These are phyloP conservation scores for Inga leiocalycina DNA, from an alignment of 306 rosid genomes.

Conservation along the genomic window DNA sequence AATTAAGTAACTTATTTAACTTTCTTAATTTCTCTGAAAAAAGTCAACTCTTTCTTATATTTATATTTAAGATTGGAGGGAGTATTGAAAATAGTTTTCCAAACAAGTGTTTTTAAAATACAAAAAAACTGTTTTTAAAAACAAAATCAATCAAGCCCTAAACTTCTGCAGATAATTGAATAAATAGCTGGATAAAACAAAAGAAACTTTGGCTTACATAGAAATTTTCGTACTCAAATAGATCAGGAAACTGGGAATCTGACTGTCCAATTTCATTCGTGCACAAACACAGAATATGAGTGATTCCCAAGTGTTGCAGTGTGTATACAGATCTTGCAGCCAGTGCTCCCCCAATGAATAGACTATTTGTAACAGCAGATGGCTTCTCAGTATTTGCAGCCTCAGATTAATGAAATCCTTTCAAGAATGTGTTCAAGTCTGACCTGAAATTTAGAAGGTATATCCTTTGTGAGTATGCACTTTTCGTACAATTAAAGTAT, in stretches of 20 bases:
- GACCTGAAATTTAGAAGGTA: constrained; percentile 54
- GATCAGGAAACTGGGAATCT: constrained; percentile 93
- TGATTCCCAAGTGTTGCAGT: constrained; percentile 74
- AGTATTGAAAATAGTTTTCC: no score
- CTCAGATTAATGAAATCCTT: constrained; percentile 79
- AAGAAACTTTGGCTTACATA: constrained; percentile 55
- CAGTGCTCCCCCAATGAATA: constrained; percentile 85
- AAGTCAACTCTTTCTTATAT: no score
- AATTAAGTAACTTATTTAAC: no score
- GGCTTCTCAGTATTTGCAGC: constrained; percentile 93
- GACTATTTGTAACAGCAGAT: constrained; percentile 61
- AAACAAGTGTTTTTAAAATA: no score
- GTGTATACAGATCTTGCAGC: constrained; percentile 94
- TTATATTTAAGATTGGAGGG: no score
- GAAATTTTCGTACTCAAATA: constrained; percentile 73
- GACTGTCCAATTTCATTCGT: constrained; percentile 93
- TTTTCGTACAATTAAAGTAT: not conserved
- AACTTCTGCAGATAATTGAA: constrained; percentile 14
- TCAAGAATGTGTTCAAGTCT: constrained; percentile 97
- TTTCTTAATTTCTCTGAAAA: no score
- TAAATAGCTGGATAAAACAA: not conserved
- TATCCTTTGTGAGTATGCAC: constrained; percentile 21
- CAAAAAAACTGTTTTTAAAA: no score
- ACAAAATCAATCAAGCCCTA: not conserved
- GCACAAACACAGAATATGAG: constrained; percentile 86